Evolutionary conservation across 176 grass and related monocot species (phyloP).

Genomic region (Melocanna baccifera): DNA sequence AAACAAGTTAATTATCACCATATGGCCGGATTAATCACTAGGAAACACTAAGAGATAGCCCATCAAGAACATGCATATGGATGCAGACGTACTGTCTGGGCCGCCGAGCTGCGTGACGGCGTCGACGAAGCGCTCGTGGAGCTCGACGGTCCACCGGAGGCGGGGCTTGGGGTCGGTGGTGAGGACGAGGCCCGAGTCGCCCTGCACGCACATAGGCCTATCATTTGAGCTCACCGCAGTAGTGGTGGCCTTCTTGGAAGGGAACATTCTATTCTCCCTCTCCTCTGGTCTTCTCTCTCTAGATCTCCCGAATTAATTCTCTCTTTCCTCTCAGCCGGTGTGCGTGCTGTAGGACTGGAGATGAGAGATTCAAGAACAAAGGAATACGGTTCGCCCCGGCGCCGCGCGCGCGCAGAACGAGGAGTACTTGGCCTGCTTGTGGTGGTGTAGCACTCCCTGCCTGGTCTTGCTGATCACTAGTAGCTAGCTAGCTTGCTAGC

Average conservation of each 20-base stretch:
- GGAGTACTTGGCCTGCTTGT: conserved; percentile 12
- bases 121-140: conserved; percentile 98
- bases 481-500: not conserved
- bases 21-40: not conserved
- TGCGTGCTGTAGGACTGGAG: conserved; percentile 45
- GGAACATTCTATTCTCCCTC: conserved; percentile 74
- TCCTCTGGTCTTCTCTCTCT: conserved; percentile 2
- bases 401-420: conserved; percentile 27
- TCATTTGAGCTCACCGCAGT: conserved; percentile 64
- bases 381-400: conserved; percentile 81
- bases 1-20: not conserved
- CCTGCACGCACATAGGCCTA: conserved; percentile 58
- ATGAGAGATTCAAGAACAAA: conserved; percentile 98
- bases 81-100: conserved; percentile 64
- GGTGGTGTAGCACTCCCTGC: conserved; percentile 2
- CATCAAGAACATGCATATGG: not conserved
- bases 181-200: conserved; percentile 81
- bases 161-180: conserved; percentile 98
- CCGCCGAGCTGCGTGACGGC: conserved; percentile 95
- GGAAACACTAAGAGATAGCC: not conserved
- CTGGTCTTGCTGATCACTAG: conserved; percentile 7
- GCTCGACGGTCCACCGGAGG: conserved; percentile 96
- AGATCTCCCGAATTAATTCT: conserved; percentile 62
- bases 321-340: conserved; percentile 41
- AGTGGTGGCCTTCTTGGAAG: conserved; percentile 75